These are phyloP conservation scores for Corchorus olitorius DNA, from an alignment of 345 rosid species.

Conservation along the genomic window DNA sequence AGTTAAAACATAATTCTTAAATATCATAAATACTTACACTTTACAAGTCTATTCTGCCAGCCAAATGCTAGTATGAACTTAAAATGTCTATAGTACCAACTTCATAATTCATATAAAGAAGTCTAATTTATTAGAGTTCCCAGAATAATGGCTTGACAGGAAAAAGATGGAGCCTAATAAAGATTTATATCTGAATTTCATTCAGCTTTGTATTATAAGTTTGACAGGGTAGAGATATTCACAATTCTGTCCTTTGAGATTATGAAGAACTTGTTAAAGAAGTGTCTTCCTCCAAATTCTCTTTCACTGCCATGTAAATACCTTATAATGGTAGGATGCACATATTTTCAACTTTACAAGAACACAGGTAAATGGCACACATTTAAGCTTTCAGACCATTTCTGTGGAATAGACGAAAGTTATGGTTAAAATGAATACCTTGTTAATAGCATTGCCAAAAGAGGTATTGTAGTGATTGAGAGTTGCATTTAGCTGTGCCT, in stretches of 20 bases:
- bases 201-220: neutral
- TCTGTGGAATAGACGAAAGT: neutral
- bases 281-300: neutral
- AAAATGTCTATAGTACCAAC: neutral
- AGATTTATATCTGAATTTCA: neutral
- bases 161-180: neutral
- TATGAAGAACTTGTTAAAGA: neutral
- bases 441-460: slow-evolving; percentile 69
- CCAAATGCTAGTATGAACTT: neutral
- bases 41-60: neutral
- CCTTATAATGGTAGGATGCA: neutral
- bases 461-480: slow-evolving; percentile 74
- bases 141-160: neutral
- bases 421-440: slow-evolving; percentile 43
- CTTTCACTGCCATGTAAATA: neutral
- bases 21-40: neutral
- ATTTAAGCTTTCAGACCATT: neutral
- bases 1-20: neutral
- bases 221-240: neutral
- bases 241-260: neutral
- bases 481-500: slow-evolving; percentile 73
- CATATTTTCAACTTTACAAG: neutral
- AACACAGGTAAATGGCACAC: neutral
- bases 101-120: neutral
- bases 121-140: neutral